Base-by-base conservation (phyloP, 1,139 yeast species). In the Suhomyces maxii region DNA sequence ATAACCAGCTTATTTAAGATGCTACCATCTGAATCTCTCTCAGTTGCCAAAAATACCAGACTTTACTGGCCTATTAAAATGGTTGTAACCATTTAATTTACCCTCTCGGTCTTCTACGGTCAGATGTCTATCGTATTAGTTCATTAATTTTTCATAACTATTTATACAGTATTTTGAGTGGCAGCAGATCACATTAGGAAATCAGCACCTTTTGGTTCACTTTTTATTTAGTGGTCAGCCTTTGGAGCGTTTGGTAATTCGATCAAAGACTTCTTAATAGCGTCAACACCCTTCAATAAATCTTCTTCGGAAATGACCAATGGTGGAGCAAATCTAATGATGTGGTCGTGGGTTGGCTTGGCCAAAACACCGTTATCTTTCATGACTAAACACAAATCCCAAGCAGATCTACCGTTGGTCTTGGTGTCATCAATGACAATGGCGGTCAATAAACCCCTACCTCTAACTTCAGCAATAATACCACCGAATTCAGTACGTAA, bases 291-390 rank as follows among this genome's bases (percentile, higher is more conserved):
- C 72, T 81, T 84, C 56, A 82, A 68, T 61, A 91, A 76, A 62
- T 93, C 97, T 59, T 86, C 93, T 64, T 89, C 88, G 35, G 93
- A 80, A 56, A 91, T 91, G 42, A 90, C 95, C 68, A 91, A 76
- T 18, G 99, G 98, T 47, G 99, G 99, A 8, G 98, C 97, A 65
- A 91, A 77, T 73, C 99, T 86, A 64, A 91, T 91, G 60, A 93
- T 91, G 67, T 89, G 86, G 61, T 90, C 97, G 65, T 91, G 99
- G 3, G 99, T 91, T 56, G 98, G 98, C 74, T 91, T 91, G 54
- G 99, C 98, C 63, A 91, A 76, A 31, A 91, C 86, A 48, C 99
- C 99, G 53, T 82, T 75, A 49, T 87, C 83, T 71, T 88, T 90
- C 95, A 93, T 86, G 58, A 89, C 71, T 60, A 91, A 67, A 71